Evolutionary conservation across 2,329 filamentous ascomycete genomes (phyloP), one percentile per base, ranked within the genome.

Genomic region (Rasamsonia emersonii): DNA sequence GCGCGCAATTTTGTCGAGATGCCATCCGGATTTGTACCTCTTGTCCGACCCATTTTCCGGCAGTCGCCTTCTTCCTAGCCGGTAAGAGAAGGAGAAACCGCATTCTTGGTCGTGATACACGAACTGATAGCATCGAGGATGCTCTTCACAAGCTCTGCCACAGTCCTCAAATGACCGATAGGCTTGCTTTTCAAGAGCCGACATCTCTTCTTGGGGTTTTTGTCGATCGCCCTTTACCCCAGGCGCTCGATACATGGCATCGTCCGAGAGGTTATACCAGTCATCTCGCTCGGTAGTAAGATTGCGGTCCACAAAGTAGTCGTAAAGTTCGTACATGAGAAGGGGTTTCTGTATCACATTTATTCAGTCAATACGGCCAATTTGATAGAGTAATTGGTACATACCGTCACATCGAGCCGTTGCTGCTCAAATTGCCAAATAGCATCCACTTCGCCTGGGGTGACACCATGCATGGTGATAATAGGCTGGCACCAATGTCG

Each of bases 401-500:
- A n/a, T n/a, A n/a, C 50, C 17, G 37, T 35, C 14, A 38, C 32
- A 32, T 47, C 38, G 18, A 56, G 56, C 26, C 59, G 58, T 18
- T 51, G 48, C 46, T 71, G 62, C 45, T 75, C 71, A 36, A 64
- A 73, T 33, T 70, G 61, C 67, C 70, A 75, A 19, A 72, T 58
- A 9, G 42, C 37, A 18, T 38, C 68, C 27, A 73, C 60, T 44
- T 75, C 70, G 41, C 70, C 62, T 6, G 68, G 58, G 27, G 64
- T 62, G 49, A 75, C 63, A 43, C 73, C 68, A 42, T 73, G 70
- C 67, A 75, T 71, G 3, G 70, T 72, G 24, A 75, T 47, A 10
- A 72, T 59, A 4, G 71, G 70, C 44, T 73, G 66, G 39, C 71
- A 75, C 70, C 71, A 75, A 38, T 71, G 67, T 8, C 51, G 57